A percentile compares a stretch with the other conserved stretches of the same genome.
phyloP scores from a whole-genome alignment of 2,329 filamentous ascomycete species.

The Raffaelea deltoideospora region DNA sequence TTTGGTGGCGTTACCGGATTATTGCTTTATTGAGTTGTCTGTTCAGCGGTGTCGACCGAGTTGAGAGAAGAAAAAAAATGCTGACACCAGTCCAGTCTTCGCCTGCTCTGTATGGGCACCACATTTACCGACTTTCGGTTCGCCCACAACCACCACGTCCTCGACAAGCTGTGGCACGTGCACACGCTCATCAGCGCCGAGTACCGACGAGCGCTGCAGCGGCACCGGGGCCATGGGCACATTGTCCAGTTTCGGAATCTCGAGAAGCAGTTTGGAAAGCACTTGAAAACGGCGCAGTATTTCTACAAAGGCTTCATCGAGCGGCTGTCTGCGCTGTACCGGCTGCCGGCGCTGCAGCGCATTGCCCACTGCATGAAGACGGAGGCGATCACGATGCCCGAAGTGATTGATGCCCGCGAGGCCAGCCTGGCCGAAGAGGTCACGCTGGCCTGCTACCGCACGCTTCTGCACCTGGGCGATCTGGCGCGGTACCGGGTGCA shows the following conservation, averaged over 20 bases:
- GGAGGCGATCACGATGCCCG: constrained; percentile 9
- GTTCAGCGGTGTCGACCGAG: neutral
- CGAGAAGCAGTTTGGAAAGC: constrained; percentile 66
- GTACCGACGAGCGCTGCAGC: constrained; percentile 56
- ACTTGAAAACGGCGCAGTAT: constrained; percentile 73
- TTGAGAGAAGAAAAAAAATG: too few relatives aligned
- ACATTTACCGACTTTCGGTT: constrained; percentile 59
- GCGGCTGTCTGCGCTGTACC: constrained; percentile 49
- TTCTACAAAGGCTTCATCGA: constrained; percentile 84
- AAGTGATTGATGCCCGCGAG: constrained; percentile 26
- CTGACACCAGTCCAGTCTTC: constrained; percentile 37
- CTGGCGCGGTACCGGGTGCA: constrained; percentile 65
- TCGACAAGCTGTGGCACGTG: constrained; percentile 60
- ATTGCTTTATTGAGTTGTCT: neutral
- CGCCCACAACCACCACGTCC: constrained; percentile 47
- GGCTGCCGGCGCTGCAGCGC: constrained; percentile 24
- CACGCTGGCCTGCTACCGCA: constrained; percentile 62
- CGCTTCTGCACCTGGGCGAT: constrained; percentile 77
- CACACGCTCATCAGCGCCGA: constrained; percentile 65
- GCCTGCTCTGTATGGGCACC: constrained; percentile 53
- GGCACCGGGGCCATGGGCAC: constrained; percentile 33
- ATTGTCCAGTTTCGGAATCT: constrained; percentile 58
- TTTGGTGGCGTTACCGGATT: too few relatives aligned
- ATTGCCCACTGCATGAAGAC: constrained; percentile 27
- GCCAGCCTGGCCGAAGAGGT: constrained; percentile 41